phyloP scores from a whole-genome alignment of 1,284 basidiomycete genomes.

The Cerrena zonata region DNA sequence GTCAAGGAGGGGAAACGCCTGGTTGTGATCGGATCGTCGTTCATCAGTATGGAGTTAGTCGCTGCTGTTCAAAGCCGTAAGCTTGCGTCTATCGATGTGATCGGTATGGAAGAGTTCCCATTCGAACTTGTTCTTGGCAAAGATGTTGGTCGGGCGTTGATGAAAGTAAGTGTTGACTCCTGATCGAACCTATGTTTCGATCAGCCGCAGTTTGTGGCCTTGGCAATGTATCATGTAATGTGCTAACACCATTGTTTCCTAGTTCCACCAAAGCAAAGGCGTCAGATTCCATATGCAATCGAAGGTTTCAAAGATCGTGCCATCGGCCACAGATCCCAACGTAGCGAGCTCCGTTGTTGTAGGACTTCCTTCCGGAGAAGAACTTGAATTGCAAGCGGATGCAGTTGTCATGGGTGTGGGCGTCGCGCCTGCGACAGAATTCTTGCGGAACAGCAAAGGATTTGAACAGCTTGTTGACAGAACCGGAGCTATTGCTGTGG shows the following conservation, averaged over 20 bases:
- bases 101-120: slow-evolving; percentile 82
- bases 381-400: slow-evolving; percentile 59
- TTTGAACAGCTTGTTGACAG: slow-evolving; percentile 61
- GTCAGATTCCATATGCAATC: slow-evolving; percentile 79
- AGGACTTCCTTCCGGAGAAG: slow-evolving; percentile 46
- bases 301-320: slow-evolving; percentile 70
- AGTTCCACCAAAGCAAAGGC: slow-evolving; percentile 77
- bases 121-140: slow-evolving; percentile 80
- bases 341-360: slow-evolving; percentile 56
- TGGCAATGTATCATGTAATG: no score
- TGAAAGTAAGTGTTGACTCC: slow-evolving; percentile 48
- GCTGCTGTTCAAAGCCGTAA: slow-evolving; percentile 70
- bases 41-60: slow-evolving; percentile 92
- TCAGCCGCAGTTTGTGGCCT: no score
- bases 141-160: slow-evolving; percentile 74
- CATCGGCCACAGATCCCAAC: slow-evolving; percentile 44
- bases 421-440: slow-evolving; percentile 80
- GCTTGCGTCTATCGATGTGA: slow-evolving; percentile 72
- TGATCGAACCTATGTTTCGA: neutral
- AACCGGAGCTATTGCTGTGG: slow-evolving; percentile 79
- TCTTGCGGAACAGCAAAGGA: slow-evolving; percentile 62
- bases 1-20: slow-evolving; percentile 65
- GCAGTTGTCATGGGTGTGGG: slow-evolving; percentile 87
- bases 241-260: neutral
- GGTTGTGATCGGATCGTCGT: slow-evolving; percentile 85